phyloP scores from a whole-genome alignment of 495 filamentous ascomycete genomes.

The Xylaria castorea region DNA sequence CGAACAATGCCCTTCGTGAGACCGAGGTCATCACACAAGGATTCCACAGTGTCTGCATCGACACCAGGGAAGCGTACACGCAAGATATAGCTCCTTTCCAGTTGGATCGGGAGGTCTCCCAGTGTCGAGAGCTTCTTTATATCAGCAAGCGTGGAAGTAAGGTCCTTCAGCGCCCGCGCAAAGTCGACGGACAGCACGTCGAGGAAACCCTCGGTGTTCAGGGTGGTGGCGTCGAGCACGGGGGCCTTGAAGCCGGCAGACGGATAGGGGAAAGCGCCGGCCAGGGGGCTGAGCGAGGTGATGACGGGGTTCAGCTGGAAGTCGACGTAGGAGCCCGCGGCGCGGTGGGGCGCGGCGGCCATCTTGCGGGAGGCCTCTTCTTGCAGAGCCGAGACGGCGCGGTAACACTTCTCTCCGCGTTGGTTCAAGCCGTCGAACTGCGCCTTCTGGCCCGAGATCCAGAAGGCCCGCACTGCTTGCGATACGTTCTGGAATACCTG shows the following conservation, averaged over 20 bases:
- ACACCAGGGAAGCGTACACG: constrained; percentile 91
- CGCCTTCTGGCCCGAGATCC: constrained; percentile 83
- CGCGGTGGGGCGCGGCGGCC: constrained; percentile 56
- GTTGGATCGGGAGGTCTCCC: constrained; percentile 81
- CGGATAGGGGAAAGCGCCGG: constrained; percentile 47
- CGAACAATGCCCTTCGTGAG: constrained; percentile 75
- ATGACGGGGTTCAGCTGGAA: constrained; percentile 87
- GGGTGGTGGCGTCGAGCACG: constrained; percentile 52
- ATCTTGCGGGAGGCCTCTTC: constrained; percentile 71
- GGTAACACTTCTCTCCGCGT: constrained; percentile 78
- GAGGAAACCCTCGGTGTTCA: constrained; percentile 81
- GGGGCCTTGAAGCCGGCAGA: constrained; percentile 43
- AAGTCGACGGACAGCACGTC: constrained; percentile 88
- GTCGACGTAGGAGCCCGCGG: constrained; percentile 80
- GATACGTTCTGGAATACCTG: constrained; percentile 96
- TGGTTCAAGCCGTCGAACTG: constrained; percentile 78
- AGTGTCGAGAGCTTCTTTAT: constrained; percentile 75
- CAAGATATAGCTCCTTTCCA: constrained; percentile 66
- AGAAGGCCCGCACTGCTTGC: constrained; percentile 86
- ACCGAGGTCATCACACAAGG: constrained; percentile 85
- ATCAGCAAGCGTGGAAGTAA: constrained; percentile 80
- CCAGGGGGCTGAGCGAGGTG: constrained; percentile 75
- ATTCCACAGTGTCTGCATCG: constrained; percentile 81
- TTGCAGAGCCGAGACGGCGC: constrained; percentile 70
- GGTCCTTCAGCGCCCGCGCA: constrained; percentile 81